A percentile compares a stretch with the other conserved stretches of the same genome.
phyloP scores from a whole-genome alignment of 495 filamentous ascomycete genomes.

The Glarea lozoyensis region DNA sequence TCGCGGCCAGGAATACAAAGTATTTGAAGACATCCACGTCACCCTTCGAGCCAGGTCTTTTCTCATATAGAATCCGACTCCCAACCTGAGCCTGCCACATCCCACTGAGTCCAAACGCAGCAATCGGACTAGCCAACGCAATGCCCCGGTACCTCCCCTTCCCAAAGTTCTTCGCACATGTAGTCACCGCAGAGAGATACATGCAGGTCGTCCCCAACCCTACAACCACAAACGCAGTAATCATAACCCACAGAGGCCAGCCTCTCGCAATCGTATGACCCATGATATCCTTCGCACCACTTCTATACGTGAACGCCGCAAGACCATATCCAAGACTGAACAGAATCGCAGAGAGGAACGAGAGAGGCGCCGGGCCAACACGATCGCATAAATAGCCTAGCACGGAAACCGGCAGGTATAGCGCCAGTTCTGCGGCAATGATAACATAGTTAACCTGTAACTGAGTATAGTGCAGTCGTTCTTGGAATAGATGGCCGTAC shows the following conservation, averaged over 20 bases:
- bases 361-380: slow-evolving; percentile 65
- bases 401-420: slow-evolving; percentile 85
- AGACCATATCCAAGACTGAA: slow-evolving; percentile 78
- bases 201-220: slow-evolving; percentile 77
- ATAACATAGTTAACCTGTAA: slow-evolving; percentile 83
- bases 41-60: slow-evolving; percentile 50
- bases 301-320: slow-evolving; percentile 68
- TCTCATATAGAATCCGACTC: slow-evolving; percentile 65
- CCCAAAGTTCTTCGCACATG: slow-evolving; percentile 96
- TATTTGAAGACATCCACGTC: slow-evolving; percentile 81
- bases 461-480: slow-evolving; percentile 76
- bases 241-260: slow-evolving; percentile 74
- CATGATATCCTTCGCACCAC: slow-evolving; percentile 31
- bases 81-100: slow-evolving; percentile 93
- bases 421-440: slow-evolving; percentile 71
- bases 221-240: slow-evolving; percentile 69
- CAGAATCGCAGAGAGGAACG: slow-evolving; percentile 57
- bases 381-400: slow-evolving; percentile 88
- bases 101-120: slow-evolving; percentile 82
- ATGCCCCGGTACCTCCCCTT: slow-evolving; percentile 78
- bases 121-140: slow-evolving; percentile 84
- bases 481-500: slow-evolving; percentile 82
- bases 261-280: slow-evolving; percentile 34
- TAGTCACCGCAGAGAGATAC: slow-evolving; percentile 82
- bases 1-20: slow-evolving; percentile 69